Conservation (phyloP, 192 early-diverging fungal genomes). For the Kappamyces sp. region DNA sequence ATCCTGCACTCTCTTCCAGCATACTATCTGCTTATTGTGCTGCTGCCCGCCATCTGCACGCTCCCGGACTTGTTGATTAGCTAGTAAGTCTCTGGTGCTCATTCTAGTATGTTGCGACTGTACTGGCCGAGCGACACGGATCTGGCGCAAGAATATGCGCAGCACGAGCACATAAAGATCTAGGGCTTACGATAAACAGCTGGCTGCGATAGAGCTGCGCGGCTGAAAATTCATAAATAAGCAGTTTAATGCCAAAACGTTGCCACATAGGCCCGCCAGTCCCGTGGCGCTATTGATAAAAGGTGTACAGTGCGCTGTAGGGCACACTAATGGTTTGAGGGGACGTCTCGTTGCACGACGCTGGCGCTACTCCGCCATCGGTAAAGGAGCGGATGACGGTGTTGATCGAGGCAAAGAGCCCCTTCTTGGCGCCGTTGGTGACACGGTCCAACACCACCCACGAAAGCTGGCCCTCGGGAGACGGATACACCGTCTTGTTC, state of each 20-base stretch:
- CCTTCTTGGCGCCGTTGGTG: not conserved
- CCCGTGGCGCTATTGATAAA: not conserved
- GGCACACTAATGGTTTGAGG: conserved; percentile 1
- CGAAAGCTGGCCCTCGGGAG: conserved; percentile 1
- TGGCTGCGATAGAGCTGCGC: not conserved
- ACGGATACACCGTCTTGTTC: conserved; percentile 1
- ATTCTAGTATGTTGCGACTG: conserved; percentile 9
- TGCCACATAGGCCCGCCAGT: too few species aligned
- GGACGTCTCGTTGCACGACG: not conserved
- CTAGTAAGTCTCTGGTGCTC: conserved; percentile 27
- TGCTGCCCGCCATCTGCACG: conserved; percentile 21
- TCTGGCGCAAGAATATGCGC: conserved; percentile 5
- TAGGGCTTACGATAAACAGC: not conserved
- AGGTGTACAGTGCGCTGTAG: conserved; percentile 14
- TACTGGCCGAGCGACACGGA: conserved; percentile 17
- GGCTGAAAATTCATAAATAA: too few species aligned
- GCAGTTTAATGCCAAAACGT: too few species aligned
- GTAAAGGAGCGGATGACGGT: conserved; percentile 10
- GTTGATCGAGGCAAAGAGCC: conserved; percentile 6
- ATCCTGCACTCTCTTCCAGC: conserved; percentile 25
- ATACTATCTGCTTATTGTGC: conserved; percentile 26
- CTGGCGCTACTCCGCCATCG: conserved; percentile 11
- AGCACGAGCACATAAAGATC: not conserved
- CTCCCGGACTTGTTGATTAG: conserved; percentile 21
- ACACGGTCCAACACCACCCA: not conserved